phyloP scores from a whole-genome alignment of 2,329 filamentous ascomycete species.

The Talaromyces pinophilus region DNA sequence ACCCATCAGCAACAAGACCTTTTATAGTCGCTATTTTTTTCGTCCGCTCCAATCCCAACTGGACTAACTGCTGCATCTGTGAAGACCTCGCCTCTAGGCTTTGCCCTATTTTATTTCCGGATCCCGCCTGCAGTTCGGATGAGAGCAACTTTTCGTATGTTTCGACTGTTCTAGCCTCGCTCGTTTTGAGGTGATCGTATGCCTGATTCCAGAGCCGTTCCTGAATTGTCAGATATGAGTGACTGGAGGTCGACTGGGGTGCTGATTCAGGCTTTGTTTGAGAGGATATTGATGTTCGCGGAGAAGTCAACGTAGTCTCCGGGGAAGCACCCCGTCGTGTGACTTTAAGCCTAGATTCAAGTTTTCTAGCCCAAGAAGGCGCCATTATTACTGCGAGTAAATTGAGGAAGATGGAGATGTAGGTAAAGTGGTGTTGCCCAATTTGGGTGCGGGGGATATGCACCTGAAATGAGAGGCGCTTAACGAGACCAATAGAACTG shows the following conservation, averaged over 20 bases:
- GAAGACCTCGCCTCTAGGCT: neutral
- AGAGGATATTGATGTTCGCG: neutral
- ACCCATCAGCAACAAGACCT: neutral
- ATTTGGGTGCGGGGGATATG: neutral
- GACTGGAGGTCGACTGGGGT: neutral
- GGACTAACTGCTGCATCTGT: slow-evolving; percentile 10
- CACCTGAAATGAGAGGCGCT: neutral
- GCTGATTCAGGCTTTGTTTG: neutral
- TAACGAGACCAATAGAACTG: neutral
- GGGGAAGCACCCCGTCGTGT: neutral
- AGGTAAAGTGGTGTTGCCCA: neutral
- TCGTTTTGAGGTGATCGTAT: slow-evolving; percentile 6
- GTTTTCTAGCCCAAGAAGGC: neutral
- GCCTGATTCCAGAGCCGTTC: slow-evolving; percentile 14
- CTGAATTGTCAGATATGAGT: neutral
- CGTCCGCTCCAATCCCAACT: slow-evolving; percentile 9
- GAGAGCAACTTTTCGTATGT: slow-evolving; percentile 16
- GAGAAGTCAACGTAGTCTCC: neutral
- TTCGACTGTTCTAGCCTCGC: neutral
- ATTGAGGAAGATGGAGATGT: neutral
- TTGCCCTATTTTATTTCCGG: slow-evolving; percentile 16
- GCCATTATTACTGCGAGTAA: neutral
- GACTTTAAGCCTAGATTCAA: neutral
- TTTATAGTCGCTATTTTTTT: slow-evolving; percentile 12
- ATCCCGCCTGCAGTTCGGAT: neutral